Evolutionary conservation across 1,284 basidiomycete species (phyloP).

Genomic region (Pholiota adiposa): DNA sequence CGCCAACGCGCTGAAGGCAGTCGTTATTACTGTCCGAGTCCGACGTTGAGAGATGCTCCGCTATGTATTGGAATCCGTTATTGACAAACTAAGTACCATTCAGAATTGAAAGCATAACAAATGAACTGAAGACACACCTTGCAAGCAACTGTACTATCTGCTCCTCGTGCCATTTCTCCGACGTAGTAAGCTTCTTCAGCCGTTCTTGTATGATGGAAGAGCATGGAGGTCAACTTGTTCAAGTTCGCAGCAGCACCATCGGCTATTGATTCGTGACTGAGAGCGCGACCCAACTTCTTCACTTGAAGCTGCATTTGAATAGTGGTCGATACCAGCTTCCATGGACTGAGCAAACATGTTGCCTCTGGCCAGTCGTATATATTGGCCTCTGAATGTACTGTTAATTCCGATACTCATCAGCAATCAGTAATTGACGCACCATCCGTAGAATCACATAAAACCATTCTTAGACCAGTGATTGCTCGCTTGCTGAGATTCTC

Average conservation of each 20-base stretch:
- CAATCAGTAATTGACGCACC: slow-evolving; percentile 31
- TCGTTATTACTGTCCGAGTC: slow-evolving; percentile 32
- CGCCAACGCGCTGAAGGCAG: slow-evolving; percentile 60
- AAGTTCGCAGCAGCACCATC: slow-evolving; percentile 59
- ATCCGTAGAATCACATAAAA: slow-evolving; percentile 62
- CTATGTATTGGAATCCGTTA: slow-evolving; percentile 70
- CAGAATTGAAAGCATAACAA: neutral
- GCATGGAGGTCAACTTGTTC: slow-evolving; percentile 62
- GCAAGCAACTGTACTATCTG: slow-evolving; percentile 62
- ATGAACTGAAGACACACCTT: slow-evolving; percentile 50
- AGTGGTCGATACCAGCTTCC: slow-evolving; percentile 79
- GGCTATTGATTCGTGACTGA: slow-evolving; percentile 57
- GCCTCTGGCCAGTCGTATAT: slow-evolving; percentile 64
- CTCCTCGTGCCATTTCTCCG: slow-evolving; percentile 74
- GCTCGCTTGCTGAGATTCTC: slow-evolving; percentile 64
- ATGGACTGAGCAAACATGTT: slow-evolving; percentile 71
- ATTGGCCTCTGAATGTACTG: slow-evolving; percentile 42
- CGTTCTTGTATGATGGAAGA: slow-evolving; percentile 73
- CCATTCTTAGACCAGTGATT: slow-evolving; percentile 64
- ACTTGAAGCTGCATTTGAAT: slow-evolving; percentile 77
- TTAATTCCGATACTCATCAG: neutral
- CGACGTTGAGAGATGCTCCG: slow-evolving; percentile 52
- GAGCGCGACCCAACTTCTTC: slow-evolving; percentile 68
- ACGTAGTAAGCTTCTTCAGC: slow-evolving; percentile 80
- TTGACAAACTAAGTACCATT: slow-evolving; percentile 64